phyloP scores from a whole-genome alignment of 768 basidiomycete genomes.

The Russula earlei region DNA sequence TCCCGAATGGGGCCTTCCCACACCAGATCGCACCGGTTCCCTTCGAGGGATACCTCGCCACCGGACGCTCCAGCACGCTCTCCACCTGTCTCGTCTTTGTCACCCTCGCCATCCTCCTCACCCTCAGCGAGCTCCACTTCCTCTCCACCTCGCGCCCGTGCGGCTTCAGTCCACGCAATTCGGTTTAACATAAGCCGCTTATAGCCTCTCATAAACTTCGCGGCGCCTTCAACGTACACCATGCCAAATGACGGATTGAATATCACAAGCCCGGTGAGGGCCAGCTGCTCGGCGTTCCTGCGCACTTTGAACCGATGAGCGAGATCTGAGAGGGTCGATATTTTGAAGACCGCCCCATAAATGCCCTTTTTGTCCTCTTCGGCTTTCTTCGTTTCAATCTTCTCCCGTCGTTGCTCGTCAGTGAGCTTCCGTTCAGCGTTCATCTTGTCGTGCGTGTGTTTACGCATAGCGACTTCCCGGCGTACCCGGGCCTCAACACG shows the following conservation, averaged over 20 bases:
- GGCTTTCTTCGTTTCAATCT: conserved; percentile 73
- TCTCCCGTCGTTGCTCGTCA: conserved; percentile 82
- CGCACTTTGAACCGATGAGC: conserved; percentile 94
- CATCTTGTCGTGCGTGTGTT: conserved; percentile 86
- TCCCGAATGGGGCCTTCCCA: conserved; percentile 92
- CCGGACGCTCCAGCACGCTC: conserved; percentile 25
- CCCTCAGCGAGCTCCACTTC: conserved; percentile 55
- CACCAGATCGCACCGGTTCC: conserved; percentile 82
- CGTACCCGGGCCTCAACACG: conserved; percentile 93
- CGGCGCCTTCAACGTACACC: conserved; percentile 88
- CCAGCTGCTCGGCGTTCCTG: conserved; percentile 90
- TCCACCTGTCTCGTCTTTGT: conserved; percentile 27
- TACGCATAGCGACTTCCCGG: conserved; percentile 85
- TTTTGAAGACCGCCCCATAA: conserved; percentile 81
- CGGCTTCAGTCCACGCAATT: conserved; percentile 90
- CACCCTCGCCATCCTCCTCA: conserved; percentile 36
- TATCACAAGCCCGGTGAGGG: conserved; percentile 80
- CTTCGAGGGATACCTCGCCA: conserved; percentile 50
- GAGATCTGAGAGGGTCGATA: conserved; percentile 83
- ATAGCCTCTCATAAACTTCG: conserved; percentile 79
- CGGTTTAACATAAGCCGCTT: conserved; percentile 79
- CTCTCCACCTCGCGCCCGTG: conserved; percentile 65
- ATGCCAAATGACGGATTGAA: conserved; percentile 85
- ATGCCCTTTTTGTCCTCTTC: conserved; percentile 84
- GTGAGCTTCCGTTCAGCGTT: conserved; percentile 89